Base-by-base conservation (phyloP, 2,329 filamentous ascomycete species). In the Fusarium sulawesiense region DNA sequence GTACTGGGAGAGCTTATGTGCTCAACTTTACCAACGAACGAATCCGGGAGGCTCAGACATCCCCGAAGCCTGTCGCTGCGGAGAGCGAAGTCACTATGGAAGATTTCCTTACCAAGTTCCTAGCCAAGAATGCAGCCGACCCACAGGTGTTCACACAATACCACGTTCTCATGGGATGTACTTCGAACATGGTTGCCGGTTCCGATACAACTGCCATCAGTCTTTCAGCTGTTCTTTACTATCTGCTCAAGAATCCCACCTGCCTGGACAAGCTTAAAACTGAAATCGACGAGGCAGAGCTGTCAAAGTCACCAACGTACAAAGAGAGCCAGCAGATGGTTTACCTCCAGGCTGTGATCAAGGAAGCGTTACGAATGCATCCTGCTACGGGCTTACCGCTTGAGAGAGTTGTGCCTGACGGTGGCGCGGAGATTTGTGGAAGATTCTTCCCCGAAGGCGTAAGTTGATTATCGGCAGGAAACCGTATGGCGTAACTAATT, bases 141-240 rank as follows among this genome's bases (percentile, higher is more conserved):
- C 73, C 73, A 0, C 47, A 73, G 3, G 32, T 16, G 0, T 75
- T 75, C 2, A 72, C 73, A 0, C 47, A 63, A 16, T 69, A 65
- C 11, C 72, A 73, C 4, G 60, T 75, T 21, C 53, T 75, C 1
- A 55, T 68, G 11, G 69, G 72, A 1, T 74, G 73, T 13, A 56
- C 60, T 2, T 66, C 73, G 0, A 75, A 75, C 1, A 75, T 75
- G 68, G 68, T 73, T 1, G 73, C 72, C 0, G 73, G 73, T 0
- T 75, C 73, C 4, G 73, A 75, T 6, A 75, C 73, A 0, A 75
- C 73, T 0, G 73, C 73, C 0, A 74, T 74, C 16, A 71, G 68
- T 8, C 64, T 75, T 0, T 72, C 68, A 0, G 71, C 73, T 3
- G 58, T 72, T 20, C 11, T 75, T 6, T 73, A 75, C 32, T 56